phyloP scores from a whole-genome alignment of 2,329 filamentous ascomycete species.

The Alternaria alternata region DNA sequence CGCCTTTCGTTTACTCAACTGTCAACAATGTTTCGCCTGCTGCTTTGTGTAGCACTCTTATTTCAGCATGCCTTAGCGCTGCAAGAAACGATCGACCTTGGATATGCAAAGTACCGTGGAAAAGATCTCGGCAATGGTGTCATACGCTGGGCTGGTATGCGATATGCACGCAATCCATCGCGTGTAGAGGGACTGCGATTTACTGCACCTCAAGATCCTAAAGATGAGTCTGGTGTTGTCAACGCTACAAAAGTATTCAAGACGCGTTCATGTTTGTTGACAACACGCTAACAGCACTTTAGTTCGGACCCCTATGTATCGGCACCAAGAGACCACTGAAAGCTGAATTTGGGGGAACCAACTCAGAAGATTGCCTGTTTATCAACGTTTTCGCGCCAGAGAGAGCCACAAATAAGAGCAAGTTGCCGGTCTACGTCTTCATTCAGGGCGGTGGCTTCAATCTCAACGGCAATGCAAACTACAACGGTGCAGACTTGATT shows the following conservation, averaged over 20 bases:
- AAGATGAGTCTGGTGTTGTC: conserved; percentile 55
- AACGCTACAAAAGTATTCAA: conserved; percentile 54
- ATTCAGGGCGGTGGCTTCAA: conserved; percentile 53
- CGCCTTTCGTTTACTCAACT: background rate
- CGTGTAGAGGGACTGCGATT: conserved; percentile 61
- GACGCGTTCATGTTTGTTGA: background rate
- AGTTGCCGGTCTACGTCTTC: conserved; percentile 52
- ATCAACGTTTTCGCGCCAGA: conserved; percentile 51
- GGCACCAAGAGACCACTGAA: conserved; percentile 34
- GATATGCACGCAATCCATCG: conserved; percentile 64
- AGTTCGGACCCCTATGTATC: conserved; percentile 49
- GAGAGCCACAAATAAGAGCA: conserved; percentile 42
- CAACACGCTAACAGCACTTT: conserved; percentile 11
- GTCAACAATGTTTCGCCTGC: conserved; percentile 29
- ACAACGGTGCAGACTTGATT: conserved; percentile 46
- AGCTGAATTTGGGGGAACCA: conserved; percentile 36
- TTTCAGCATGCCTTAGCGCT: conserved; percentile 43
- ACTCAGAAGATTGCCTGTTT: conserved; percentile 53
- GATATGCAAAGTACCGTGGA: conserved; percentile 73
- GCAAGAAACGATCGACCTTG: conserved; percentile 64
- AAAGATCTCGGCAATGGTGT: conserved; percentile 63
- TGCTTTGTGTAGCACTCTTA: conserved; percentile 36
- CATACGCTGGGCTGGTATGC: conserved; percentile 76
- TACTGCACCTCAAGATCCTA: conserved; percentile 70
- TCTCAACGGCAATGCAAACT: conserved; percentile 47